Conservation (phyloP, 495 filamentous ascomycete genomes). For the Penicillium ochrochloron region DNA sequence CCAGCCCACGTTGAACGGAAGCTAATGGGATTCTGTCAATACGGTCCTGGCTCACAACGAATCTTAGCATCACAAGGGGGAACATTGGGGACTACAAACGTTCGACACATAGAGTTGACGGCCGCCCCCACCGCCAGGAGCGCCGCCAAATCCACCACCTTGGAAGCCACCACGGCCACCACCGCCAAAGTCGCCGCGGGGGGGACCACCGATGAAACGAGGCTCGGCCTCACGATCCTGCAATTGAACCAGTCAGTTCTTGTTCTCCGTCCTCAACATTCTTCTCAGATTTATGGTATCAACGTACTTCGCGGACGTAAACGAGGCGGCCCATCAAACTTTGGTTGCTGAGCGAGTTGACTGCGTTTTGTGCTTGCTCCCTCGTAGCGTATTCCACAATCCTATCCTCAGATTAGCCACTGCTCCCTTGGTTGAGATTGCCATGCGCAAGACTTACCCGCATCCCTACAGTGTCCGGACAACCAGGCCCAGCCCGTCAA, state of each 20-base stretch:
- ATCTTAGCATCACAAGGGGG: constrained; percentile 28
- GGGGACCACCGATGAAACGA: constrained; percentile 79
- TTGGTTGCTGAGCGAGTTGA: constrained; percentile 98
- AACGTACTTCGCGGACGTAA: constrained; percentile 92
- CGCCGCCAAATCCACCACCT: constrained; percentile 49
- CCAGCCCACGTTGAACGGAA: constrained; percentile 97
- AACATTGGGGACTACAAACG: constrained; percentile 69
- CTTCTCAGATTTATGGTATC: neutral
- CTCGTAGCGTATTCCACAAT: constrained; percentile 99
- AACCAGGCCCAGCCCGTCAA: constrained; percentile 98
- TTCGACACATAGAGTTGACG: constrained; percentile 97
- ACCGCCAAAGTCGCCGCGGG: constrained; percentile 69
- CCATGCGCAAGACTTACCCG: constrained; percentile 72
- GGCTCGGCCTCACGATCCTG: constrained; percentile 96
- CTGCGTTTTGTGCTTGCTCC: constrained; percentile 97
- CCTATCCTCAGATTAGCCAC: constrained; percentile 56
- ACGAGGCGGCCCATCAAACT: constrained; percentile 97
- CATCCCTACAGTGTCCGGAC: constrained; percentile 97
- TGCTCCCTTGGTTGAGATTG: neutral
- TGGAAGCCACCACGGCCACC: constrained; percentile 48
- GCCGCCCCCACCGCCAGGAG: constrained; percentile 61
- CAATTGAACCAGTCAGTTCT: constrained; percentile 2
- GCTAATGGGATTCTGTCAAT: constrained; percentile 60
- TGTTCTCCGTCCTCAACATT: neutral
- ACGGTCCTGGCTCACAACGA: constrained; percentile 17